A percentile compares a stretch with the other conserved stretches of the same genome.
Evolutionary conservation across 2,329 filamentous ascomycete species (phyloP).

Genomic region (Onygenales sp.): DNA sequence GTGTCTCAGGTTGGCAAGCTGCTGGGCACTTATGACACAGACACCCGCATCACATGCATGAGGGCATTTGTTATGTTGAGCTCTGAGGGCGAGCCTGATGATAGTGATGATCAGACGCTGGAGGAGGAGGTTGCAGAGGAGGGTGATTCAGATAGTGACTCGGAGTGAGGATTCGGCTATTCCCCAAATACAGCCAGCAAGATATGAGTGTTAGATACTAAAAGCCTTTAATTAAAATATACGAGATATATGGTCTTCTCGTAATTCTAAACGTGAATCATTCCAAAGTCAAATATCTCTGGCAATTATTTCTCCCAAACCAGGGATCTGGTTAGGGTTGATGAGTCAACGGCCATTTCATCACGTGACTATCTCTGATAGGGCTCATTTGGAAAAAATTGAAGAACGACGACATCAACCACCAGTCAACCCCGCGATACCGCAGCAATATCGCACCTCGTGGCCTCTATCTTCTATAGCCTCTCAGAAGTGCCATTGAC

Average conservation of each 20-base stretch:
- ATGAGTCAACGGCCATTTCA: not conserved
- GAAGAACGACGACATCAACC: not conserved
- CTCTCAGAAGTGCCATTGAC: not conserved
- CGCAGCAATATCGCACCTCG: not conserved
- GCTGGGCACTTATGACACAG: conserved; percentile 71
- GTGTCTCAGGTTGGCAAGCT: conserved; percentile 51
- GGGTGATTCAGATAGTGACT: conserved; percentile 1
- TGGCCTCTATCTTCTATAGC: not conserved
- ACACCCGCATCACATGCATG: conserved; percentile 82
- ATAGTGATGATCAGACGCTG: conserved; percentile 30
- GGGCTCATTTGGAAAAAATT: not conserved
- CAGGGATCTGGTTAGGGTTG: not conserved
- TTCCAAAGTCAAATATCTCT: too few relatives aligned
- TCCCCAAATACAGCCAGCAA: too few relatives aligned
- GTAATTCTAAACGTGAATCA: too few relatives aligned
- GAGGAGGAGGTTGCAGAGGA: conserved; percentile 9
- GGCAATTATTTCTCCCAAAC: too few relatives aligned
- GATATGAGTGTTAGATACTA: too few relatives aligned
- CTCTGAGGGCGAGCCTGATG: conserved; percentile 43
- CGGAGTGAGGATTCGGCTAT: too few relatives aligned
- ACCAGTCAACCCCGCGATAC: not conserved
- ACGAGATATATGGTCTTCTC: too few relatives aligned
- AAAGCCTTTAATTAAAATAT: too few relatives aligned
- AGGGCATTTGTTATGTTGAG: conserved; percentile 77
- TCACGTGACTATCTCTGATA: not conserved